These are phyloP conservation scores for Lipomyces oligophaga DNA, from an alignment of 805 yeast species.

Conservation along the genomic window DNA sequence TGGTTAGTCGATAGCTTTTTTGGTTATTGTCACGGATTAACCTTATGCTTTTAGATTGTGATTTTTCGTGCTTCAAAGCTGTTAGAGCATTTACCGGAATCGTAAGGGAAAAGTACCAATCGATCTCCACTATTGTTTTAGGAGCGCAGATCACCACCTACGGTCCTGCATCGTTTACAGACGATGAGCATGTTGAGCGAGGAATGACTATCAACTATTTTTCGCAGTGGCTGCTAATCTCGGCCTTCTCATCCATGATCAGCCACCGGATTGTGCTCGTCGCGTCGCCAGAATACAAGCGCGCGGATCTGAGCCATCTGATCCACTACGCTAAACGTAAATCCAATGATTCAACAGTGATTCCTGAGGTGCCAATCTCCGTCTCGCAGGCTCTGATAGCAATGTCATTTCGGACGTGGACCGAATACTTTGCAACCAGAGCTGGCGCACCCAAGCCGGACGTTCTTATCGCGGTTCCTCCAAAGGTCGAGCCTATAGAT, in stretches of 20 bases:
- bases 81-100: slow-evolving; percentile 22
- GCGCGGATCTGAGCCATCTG: slow-evolving; percentile 15
- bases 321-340: neutral
- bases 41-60: slow-evolving; percentile 14
- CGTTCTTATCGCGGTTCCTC: slow-evolving; percentile 19
- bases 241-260: slow-evolving; percentile 9
- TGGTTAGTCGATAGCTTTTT: slow-evolving; percentile 5
- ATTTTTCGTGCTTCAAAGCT: slow-evolving; percentile 9
- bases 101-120: slow-evolving; percentile 29
- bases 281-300: slow-evolving; percentile 9
- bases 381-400: slow-evolving; percentile 22
- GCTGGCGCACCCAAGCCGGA: slow-evolving; percentile 13
- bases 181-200: slow-evolving; percentile 15
- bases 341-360: neutral
- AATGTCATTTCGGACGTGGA: slow-evolving; percentile 17
- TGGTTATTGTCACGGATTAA: neutral
- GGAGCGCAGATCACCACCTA: slow-evolving; percentile 23
- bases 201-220: slow-evolving; percentile 26
- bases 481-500: slow-evolving; percentile 1
- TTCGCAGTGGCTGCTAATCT: slow-evolving; percentile 25
- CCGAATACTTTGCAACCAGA: slow-evolving; percentile 1
- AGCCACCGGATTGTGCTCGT: slow-evolving; percentile 25
- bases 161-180: slow-evolving; percentile 26
- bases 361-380: slow-evolving; percentile 2
- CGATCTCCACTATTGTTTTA: slow-evolving; percentile 21